These are phyloP conservation scores for Cutaneotrichosporon cutaneum DNA, from an alignment of 1,284 basidiomycete species.

Conservation along the genomic window DNA sequence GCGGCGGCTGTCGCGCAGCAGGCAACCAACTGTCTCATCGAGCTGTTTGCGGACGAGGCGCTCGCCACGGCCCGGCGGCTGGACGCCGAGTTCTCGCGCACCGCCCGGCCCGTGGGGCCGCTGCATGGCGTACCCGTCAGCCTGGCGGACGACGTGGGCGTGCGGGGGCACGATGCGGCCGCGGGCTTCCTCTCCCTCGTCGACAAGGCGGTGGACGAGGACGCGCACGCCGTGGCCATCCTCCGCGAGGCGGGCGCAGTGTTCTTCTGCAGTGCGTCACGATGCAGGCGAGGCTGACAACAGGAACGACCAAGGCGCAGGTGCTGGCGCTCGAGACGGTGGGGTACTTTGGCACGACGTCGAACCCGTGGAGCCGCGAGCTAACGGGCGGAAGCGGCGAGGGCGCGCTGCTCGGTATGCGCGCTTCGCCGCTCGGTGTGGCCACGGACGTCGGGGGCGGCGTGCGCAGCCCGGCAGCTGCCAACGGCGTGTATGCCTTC, in stretches of 20 bases:
- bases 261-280: conserved; percentile 22
- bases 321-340: conserved; percentile 33
- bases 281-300: neutral
- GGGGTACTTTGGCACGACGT: conserved; percentile 43
- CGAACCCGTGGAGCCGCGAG: conserved; percentile 51
- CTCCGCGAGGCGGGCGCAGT: conserved; percentile 35
- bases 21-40: conserved; percentile 66
- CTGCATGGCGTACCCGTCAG: conserved; percentile 65
- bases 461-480: conserved; percentile 37
- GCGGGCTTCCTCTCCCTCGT: conserved; percentile 26
- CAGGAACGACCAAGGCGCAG: conserved; percentile 28
- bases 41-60: conserved; percentile 65
- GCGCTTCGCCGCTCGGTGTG: conserved; percentile 36
- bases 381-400: conserved; percentile 53
- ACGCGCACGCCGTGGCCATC: conserved; percentile 21
- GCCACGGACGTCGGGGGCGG: conserved; percentile 54
- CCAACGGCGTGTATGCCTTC: conserved; percentile 48
- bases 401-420: conserved; percentile 50
- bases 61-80: conserved; percentile 61
- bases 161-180: conserved; percentile 46
- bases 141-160: conserved; percentile 56
- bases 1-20: conserved; percentile 33
- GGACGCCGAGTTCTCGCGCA: conserved; percentile 59
- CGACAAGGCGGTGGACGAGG: conserved; percentile 22
- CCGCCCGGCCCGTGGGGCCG: conserved; percentile 57